Evolutionary conservation across 768 basidiomycete species (phyloP), one percentile per base, ranked within the genome.

Genomic region (Cystobasidiopsis lactophilus): DNA sequence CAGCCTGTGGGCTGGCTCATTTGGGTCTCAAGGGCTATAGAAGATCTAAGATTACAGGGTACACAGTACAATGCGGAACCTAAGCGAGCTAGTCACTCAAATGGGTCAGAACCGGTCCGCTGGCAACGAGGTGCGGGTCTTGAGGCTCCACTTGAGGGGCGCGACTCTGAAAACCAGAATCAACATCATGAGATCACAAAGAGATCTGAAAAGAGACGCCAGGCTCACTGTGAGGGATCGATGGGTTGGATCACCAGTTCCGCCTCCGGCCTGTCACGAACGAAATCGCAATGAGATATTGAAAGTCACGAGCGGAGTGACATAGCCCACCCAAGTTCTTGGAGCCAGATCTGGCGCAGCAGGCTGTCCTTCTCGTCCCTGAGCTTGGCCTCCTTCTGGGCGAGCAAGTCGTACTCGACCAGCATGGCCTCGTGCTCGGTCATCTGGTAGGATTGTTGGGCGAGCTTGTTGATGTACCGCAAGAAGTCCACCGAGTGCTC

Each of bases 391-490:
- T 70, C 69, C 55, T 82, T 77, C 3, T 67, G 65, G 53, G 73
- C 72, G 7, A 74, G 65, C 16, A 70, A 67, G 33, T 74, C 72
- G 57, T 84, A 67, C 64, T 88, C 80, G 57, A 77, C 75, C 29
- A 74, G 66, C 37, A 88, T 68, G 30, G 69, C 68, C 30, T 75
- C 76, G 56, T 83, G 77, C 60, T 82, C 77, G 53, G 79, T 73
- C 29, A 78, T 56, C 14, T 75, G 77, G 62, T 78, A 80, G 47
- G 69, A 70, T 64, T 79, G 73, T 62, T 85, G 85, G 5, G 86
- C 85, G 62, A 88, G 82, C 71, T 74, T 67, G 68, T 72, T 57
- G 68, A 77, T 70, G 64, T 88, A 89, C 71, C 76, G 77, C 33
- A 77, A 60, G 38, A 64, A 63, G 52, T 63, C 59, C 11, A 37